Conservation (phyloP, 2,329 filamentous ascomycete species). For the Apiospora kogelbergensis region DNA sequence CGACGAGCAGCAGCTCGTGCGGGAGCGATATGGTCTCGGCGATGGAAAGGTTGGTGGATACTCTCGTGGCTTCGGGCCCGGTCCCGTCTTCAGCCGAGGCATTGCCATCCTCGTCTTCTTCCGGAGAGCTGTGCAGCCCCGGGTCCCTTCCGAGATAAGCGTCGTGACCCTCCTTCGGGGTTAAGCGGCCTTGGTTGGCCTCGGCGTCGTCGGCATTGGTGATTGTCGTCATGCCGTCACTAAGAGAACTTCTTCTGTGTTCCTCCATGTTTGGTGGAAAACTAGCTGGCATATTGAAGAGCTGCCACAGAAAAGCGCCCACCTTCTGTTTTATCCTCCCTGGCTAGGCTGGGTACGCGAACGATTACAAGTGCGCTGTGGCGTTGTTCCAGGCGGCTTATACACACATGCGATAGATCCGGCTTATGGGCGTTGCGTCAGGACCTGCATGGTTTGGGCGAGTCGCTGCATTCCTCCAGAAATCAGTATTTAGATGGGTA, state of each 20-base stretch:
- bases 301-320: neutral
- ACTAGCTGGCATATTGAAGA: neutral
- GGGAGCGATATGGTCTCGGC: slow-evolving; percentile 13
- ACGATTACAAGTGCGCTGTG: neutral
- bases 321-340: neutral
- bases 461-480: neutral
- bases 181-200: neutral
- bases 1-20: slow-evolving; percentile 32
- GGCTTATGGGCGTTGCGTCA: neutral
- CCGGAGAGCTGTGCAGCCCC: neutral
- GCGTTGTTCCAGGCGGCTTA: neutral
- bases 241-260: neutral
- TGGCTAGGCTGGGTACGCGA: neutral
- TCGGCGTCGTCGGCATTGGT: neutral
- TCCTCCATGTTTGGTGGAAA: neutral
- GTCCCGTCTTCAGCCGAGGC: neutral
- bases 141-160: neutral
- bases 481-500: neutral
- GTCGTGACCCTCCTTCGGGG: neutral
- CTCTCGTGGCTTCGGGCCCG: neutral
- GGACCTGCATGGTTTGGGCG: neutral
- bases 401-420: neutral
- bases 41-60: slow-evolving; percentile 8
- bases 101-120: neutral
- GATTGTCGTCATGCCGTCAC: neutral